Evolutionary conservation across 305 asterid genomes (phyloP).

Genomic region (Solanum hybrid): DNA sequence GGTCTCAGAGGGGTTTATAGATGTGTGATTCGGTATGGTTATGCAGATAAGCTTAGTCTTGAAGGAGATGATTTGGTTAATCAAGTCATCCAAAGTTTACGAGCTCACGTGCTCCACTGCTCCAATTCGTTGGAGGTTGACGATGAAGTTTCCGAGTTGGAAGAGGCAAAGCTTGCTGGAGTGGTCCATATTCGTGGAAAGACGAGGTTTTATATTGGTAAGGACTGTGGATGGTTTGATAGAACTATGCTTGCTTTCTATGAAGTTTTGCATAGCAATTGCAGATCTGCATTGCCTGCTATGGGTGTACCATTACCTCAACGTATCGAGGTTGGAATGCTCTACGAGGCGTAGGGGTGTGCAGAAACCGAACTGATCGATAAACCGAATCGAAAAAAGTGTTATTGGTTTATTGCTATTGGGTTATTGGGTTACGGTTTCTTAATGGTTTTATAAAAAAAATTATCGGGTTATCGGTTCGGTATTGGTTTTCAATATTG

Average conservation of each 20-base stretch:
- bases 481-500: no score
- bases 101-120: constrained; percentile 3
- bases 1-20: constrained; percentile 28
- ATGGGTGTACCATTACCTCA: constrained; percentile 26
- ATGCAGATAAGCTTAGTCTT: constrained; percentile 25
- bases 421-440: no score
- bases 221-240: constrained; percentile 29
- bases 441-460: no score
- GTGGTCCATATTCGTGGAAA: constrained; percentile 38
- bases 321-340: constrained; percentile 38
- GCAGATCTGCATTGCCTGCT: constrained; percentile 36
- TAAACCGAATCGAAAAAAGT: no score
- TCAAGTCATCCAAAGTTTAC: constrained; percentile 19
- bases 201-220: constrained; percentile 30
- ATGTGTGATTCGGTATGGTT: constrained; percentile 31
- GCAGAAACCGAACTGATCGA: background rate
- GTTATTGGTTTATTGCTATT: no score
- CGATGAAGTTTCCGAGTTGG: constrained; percentile 16
- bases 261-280: constrained; percentile 31
- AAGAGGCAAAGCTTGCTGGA: constrained; percentile 31
- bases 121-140: background rate
- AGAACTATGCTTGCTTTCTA: constrained; percentile 35
- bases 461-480: no score
- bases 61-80: constrained; percentile 23
- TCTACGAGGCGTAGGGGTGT: constrained; percentile 18